Evolutionary conservation across 305 asterid species (phyloP).

Genomic region (Rubia peregrina): DNA sequence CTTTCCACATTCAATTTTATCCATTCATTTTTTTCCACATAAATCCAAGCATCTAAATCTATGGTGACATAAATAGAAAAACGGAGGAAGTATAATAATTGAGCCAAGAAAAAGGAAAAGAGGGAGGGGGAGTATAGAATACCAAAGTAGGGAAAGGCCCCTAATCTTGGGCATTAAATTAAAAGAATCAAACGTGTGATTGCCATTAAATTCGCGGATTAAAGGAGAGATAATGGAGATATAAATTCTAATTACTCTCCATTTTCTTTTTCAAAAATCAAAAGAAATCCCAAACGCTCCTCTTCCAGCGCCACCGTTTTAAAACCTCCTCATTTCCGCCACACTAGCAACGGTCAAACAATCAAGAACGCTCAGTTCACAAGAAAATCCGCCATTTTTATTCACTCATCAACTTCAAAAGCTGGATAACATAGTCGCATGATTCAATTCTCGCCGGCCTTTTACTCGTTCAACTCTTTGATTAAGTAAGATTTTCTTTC

Average conservation of each 20-base stretch:
- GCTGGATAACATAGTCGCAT: background rate
- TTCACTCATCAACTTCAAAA: background rate
- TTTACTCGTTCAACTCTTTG: conserved; percentile 21
- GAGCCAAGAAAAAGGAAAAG: background rate
- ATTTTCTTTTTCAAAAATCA: background rate
- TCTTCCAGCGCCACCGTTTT: conserved; percentile 31
- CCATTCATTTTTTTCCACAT: no score
- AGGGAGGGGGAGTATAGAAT: background rate
- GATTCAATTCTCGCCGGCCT: conserved; percentile 17
- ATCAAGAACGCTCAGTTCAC: background rate
- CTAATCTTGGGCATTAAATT: background rate
- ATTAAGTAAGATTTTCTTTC: conserved; percentile 14
- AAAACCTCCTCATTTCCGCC: conserved; percentile 18
- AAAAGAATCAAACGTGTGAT: conserved; percentile 1
- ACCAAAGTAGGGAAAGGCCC: background rate
- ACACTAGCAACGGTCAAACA: background rate
- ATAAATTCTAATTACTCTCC: no score
- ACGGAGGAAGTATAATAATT: background rate
- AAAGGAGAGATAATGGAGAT: background rate
- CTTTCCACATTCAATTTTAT: no score
- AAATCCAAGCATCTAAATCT: no score
- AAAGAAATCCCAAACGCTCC: conserved; percentile 19
- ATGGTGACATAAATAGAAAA: no score
- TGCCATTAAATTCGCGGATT: background rate
- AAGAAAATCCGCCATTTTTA: background rate